Base-by-base conservation (phyloP, 2,329 filamentous ascomycete genomes). In the Curvularia lunata region DNA sequence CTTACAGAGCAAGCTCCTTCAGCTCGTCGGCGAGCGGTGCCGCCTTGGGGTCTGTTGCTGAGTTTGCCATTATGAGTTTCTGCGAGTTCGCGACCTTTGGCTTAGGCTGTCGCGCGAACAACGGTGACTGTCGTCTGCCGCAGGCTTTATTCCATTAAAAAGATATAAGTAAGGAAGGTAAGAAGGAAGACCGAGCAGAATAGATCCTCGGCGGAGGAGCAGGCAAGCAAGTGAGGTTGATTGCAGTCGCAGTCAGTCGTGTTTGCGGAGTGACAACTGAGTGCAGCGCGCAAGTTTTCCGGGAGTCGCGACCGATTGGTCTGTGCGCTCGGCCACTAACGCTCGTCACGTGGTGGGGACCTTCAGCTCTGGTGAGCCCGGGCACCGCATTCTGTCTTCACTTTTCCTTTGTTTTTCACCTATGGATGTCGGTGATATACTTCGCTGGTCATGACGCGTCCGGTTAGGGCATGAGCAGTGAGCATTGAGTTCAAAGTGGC, bases 21-120 rank as follows among this genome's bases (percentile, higher is more conserved):
- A 74, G 54, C 49, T 76, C 74, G 23, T 74, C 70, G 50, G 71
- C 62, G 32, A 76, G 74, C 60, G 66, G 68, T 46, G 72, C 72
- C 38, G 65, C 53, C 62, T 75, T 76, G 45, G 69, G 59, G 55
- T 75, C 72, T 41, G 56, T 52, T 45, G 65, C 59, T 49, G 61
- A 38, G 64, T 61, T 64, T 52, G 71, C 69, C 72, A 75, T 76
- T 64, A 49, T 62, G 63, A 62, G 58, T 56, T 57, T 58, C 42
- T 63, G 54, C 58, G 37, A 48, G 58, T 57, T 69, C 59, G 60
- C 58, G 52, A 59, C 53, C 48, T 54, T 27, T 45, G 45, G 41
- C 47, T 58, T 58, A 71, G 68, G 69, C 67, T 66, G 58, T 64
- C 64, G 62, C 64, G 64, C 61, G 60, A 59, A 48, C 18, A 54